phyloP scores from a whole-genome alignment of 495 filamentous ascomycete species.

The Articulospora tetracladia region DNA sequence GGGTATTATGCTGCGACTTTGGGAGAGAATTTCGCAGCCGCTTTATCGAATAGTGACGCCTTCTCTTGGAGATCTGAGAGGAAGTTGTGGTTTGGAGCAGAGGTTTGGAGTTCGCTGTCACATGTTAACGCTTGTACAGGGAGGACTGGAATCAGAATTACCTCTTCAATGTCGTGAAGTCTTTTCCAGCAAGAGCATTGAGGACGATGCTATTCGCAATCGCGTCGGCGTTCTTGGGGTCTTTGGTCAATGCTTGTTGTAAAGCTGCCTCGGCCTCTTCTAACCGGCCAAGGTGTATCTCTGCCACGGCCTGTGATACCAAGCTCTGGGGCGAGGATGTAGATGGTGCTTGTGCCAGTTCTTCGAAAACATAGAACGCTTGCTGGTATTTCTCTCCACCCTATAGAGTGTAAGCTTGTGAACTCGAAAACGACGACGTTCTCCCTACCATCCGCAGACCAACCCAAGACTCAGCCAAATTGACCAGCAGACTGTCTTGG shows the following conservation, averaged over 20 bases:
- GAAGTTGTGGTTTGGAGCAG: slow-evolving; percentile 59
- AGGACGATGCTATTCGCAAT: slow-evolving; percentile 81
- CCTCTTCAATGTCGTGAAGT: slow-evolving; percentile 54
- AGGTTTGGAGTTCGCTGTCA: slow-evolving; percentile 52
- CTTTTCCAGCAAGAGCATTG: slow-evolving; percentile 69
- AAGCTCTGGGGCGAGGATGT: slow-evolving; percentile 64
- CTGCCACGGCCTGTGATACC: slow-evolving; percentile 84
- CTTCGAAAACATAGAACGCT: slow-evolving; percentile 97
- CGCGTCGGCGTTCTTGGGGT: slow-evolving; percentile 64
- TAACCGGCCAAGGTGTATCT: slow-evolving; percentile 84
- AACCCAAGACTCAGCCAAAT: slow-evolving; percentile 93
- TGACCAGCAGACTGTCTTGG: slow-evolving; percentile 90
- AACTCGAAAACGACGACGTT: background rate
- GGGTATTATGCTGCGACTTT: slow-evolving; percentile 43
- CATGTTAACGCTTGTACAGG: slow-evolving; percentile 17
- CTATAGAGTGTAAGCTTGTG: slow-evolving; percentile 36
- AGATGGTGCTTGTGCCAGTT: slow-evolving; percentile 82
- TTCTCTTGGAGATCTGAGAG: slow-evolving; percentile 71
- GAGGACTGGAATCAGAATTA: slow-evolving; percentile 27
- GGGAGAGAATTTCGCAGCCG: slow-evolving; percentile 71
- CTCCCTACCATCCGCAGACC: slow-evolving; percentile 75
- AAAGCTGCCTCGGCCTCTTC: slow-evolving; percentile 88
- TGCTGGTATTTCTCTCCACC: slow-evolving; percentile 96
- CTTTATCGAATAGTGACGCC: slow-evolving; percentile 72
- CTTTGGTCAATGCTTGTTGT: slow-evolving; percentile 71